Percentiles rank a stretch among this genome's conserved stretches.
These are phyloP conservation scores for Andrographis paniculata DNA, from an alignment of 305 asterid genomes.

Conservation along the genomic window DNA sequence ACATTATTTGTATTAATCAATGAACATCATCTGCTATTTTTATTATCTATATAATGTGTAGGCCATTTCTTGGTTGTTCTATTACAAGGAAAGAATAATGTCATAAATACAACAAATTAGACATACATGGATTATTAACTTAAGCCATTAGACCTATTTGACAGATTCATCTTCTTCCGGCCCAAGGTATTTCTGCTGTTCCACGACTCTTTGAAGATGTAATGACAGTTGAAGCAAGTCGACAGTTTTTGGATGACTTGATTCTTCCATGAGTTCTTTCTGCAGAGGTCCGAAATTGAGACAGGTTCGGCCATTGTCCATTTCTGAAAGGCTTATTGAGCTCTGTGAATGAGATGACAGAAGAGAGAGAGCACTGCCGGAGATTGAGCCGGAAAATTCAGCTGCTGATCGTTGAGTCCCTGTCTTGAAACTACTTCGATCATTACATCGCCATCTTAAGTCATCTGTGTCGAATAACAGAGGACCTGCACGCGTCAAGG, in stretches of 20 bases:
- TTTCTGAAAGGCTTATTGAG: constrained; percentile 11
- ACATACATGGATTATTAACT: too few species aligned
- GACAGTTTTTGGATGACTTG: constrained; percentile 14
- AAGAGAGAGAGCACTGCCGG: constrained; percentile 47
- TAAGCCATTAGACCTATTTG: too few species aligned
- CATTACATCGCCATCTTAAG: constrained; percentile 22
- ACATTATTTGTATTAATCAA: neutral
- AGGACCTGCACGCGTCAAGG: constrained; percentile 23
- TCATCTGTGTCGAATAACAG: constrained; percentile 20
- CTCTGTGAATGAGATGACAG: constrained; percentile 39
- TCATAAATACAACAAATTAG: too few species aligned
- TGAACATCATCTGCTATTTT: too few species aligned
- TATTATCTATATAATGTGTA: neutral
- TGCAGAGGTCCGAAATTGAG: too few species aligned
- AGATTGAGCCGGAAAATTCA: constrained; percentile 22
- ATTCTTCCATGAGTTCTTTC: neutral
- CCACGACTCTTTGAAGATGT: constrained; percentile 26
- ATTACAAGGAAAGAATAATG: too few species aligned
- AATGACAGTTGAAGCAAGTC: constrained; percentile 28
- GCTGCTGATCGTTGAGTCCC: constrained; percentile 11
- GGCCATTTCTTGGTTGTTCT: too few species aligned
- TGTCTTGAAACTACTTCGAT: constrained; percentile 12
- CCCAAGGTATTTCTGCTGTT: constrained; percentile 22
- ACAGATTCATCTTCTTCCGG: too few species aligned
- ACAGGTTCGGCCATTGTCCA: too few species aligned